phyloP scores from a whole-genome alignment of 768 basidiomycete species.

The Hericium alpestre region DNA sequence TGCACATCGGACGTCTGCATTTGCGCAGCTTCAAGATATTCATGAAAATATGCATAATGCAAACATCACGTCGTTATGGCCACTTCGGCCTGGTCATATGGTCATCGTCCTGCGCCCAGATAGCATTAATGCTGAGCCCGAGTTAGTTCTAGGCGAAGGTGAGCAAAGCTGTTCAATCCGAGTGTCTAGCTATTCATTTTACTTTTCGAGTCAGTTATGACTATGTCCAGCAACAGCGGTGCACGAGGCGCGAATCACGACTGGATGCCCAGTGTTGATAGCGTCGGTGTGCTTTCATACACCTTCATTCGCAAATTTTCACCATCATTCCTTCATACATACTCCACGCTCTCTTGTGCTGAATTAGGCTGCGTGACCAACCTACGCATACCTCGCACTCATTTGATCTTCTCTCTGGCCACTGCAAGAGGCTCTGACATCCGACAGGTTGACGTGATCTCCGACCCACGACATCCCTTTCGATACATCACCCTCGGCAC shows the following conservation, averaged over 20 bases:
- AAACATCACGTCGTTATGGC: neutral
- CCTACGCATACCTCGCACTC: neutral
- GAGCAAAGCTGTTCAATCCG: neutral
- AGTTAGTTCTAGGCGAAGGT: neutral
- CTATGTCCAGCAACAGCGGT: neutral
- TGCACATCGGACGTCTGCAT: neutral
- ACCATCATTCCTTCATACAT: neutral
- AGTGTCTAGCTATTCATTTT: neutral
- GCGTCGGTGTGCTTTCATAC: neutral
- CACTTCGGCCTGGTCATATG: neutral
- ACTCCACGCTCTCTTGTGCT: neutral
- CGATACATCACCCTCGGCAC: neutral
- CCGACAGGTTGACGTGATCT: neutral
- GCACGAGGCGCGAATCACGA: neutral
- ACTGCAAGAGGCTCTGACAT: neutral
- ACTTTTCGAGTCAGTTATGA: neutral
- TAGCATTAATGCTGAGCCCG: neutral
- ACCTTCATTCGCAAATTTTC: neutral
- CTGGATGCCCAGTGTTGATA: neutral
- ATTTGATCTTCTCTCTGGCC: neutral
- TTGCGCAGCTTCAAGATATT: neutral
- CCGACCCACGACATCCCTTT: neutral
- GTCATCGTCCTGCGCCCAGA: neutral
- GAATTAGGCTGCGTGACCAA: neutral
- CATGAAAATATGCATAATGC: neutral